phyloP scores from a whole-genome alignment of 148 eudicot species.

The Camellia granthamiana region DNA sequence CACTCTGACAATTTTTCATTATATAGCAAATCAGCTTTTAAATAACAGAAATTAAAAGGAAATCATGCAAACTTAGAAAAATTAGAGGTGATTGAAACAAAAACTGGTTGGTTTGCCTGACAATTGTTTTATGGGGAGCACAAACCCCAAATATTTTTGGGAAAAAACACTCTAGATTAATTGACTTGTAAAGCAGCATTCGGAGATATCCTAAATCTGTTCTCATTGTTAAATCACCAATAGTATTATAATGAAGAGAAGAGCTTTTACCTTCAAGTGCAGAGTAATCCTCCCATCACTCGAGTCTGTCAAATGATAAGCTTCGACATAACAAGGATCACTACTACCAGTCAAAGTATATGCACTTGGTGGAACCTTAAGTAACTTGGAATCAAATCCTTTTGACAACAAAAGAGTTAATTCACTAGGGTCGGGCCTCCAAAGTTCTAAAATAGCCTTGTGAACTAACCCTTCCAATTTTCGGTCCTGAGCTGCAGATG shows the following conservation, averaged over 20 bases:
- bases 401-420: constrained; percentile 67
- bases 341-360: constrained; percentile 85
- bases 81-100: neutral
- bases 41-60: neutral
- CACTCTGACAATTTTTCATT: neutral
- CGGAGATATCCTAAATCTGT: neutral
- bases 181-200: neutral
- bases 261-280: constrained; percentile 69
- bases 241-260: neutral
- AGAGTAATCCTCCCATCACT: constrained; percentile 91
- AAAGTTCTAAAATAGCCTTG: constrained; percentile 91
- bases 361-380: constrained; percentile 86
- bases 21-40: neutral
- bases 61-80: neutral
- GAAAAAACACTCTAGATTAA: neutral
- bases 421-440: constrained; percentile 97
- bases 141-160: neutral
- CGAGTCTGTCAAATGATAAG: constrained; percentile 93
- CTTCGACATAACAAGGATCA: constrained; percentile 98
- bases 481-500: constrained; percentile 93
- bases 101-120: neutral
- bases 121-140: neutral
- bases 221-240: neutral
- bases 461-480: constrained; percentile 94
- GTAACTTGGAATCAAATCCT: constrained; percentile 62